Conservation (phyloP, 805 yeast species). For the Saccharomyces paradoxus region DNA sequence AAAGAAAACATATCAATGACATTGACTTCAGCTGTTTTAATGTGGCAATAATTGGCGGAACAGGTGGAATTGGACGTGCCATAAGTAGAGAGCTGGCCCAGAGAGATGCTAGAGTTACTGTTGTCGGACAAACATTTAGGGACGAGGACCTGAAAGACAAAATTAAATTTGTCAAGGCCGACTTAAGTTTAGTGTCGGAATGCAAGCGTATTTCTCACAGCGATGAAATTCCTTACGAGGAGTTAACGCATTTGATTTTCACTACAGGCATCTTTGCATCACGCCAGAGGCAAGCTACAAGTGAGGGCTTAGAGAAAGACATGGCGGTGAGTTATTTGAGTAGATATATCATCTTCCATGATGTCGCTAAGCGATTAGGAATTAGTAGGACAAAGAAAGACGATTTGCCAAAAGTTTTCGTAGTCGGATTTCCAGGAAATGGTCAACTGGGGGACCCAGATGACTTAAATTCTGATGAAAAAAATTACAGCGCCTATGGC, state of each 20-base stretch:
- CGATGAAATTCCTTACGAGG: slow-evolving; percentile 13
- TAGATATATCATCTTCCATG: slow-evolving; percentile 28
- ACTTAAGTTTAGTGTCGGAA: slow-evolving; percentile 27
- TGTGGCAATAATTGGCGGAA: slow-evolving; percentile 33
- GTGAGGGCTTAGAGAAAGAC: slow-evolving; percentile 34
- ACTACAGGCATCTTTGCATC: slow-evolving; percentile 37
- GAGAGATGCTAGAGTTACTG: slow-evolving; percentile 30
- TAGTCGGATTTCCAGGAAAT: slow-evolving; percentile 36
- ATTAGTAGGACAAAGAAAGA: slow-evolving; percentile 1
- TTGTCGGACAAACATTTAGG: slow-evolving; percentile 32
- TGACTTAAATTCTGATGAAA: slow-evolving; percentile 31
- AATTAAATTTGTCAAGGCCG: slow-evolving; percentile 29
- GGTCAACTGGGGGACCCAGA: slow-evolving; percentile 28
- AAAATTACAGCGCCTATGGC: slow-evolving; percentile 19
- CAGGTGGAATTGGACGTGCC: slow-evolving; percentile 35
- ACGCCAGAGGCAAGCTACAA: slow-evolving; percentile 26
- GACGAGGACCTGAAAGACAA: slow-evolving; percentile 20
- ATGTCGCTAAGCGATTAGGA: slow-evolving; percentile 21
- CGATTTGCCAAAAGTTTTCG: slow-evolving; percentile 29
- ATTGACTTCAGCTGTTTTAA: slow-evolving; percentile 8
- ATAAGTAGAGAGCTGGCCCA: slow-evolving; percentile 21
- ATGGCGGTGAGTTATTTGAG: slow-evolving; percentile 34
- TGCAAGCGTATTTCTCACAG: slow-evolving; percentile 19
- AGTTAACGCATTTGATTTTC: slow-evolving; percentile 28
- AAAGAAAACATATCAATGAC: background rate